Conservation (phyloP, 1,139 yeast species). For the Blastobotrys petasosporus region DNA sequence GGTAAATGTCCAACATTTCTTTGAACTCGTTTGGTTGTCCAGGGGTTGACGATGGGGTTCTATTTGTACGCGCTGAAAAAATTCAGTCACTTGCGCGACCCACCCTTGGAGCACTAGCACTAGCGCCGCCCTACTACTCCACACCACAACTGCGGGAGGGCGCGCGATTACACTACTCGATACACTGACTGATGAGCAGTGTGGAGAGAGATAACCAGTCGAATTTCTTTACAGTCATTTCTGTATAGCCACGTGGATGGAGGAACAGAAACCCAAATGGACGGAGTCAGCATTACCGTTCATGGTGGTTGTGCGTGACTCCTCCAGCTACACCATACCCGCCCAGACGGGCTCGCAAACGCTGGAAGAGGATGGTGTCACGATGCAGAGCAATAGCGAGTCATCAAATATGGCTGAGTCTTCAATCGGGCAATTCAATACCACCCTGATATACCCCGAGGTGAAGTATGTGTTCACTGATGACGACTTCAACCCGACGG, state of each 20-base stretch:
- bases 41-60: not conserved
- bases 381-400: not conserved
- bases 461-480: slow-evolving; percentile 36
- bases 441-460: slow-evolving; percentile 30
- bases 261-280: no score
- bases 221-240: no score
- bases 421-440: slow-evolving; percentile 1
- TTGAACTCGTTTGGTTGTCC: not conserved
- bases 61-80: slow-evolving; percentile 2
- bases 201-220: no score
- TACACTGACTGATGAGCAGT: no score
- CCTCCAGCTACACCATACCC: slow-evolving; percentile 4
- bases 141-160: not conserved
- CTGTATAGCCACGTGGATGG: no score
- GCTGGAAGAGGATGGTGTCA: not conserved
- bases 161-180: not conserved
- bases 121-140: no score
- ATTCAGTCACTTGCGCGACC: slow-evolving; percentile 1
- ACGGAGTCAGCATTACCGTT: slow-evolving; percentile 1
- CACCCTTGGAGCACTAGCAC: not conserved
- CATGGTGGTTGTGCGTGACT: slow-evolving; percentile 9
- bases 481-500: slow-evolving; percentile 34
- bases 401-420: not conserved
- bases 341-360: not conserved
- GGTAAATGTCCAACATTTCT: slow-evolving; percentile 80